Conservation (phyloP, 345 rosid genomes). For the Angophora floribunda region DNA sequence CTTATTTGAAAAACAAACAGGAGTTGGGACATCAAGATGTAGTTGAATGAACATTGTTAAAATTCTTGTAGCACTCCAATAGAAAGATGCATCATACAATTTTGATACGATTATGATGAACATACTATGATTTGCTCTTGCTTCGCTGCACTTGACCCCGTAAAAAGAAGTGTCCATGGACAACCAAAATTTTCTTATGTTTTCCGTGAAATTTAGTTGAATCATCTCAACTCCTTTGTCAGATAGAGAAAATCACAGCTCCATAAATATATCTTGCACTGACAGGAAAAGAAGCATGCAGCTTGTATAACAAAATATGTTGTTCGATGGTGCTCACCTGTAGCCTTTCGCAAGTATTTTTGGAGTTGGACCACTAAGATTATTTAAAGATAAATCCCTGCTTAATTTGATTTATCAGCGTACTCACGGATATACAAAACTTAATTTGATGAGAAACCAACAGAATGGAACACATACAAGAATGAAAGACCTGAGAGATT, state of each 20-base stretch:
- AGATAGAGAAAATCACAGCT: not conserved
- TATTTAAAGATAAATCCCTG: constrained; percentile 92
- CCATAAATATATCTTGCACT: not conserved
- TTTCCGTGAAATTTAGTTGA: not conserved
- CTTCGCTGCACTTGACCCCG: not conserved
- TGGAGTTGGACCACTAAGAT: constrained; percentile 89
- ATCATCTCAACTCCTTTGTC: not conserved
- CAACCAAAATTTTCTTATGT: not conserved
- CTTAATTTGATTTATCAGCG: not conserved
- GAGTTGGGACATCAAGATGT: not conserved
- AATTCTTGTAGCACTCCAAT: not conserved
- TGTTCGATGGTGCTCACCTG: constrained; percentile 31
- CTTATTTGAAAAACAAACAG: not conserved
- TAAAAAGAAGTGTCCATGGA: not conserved
- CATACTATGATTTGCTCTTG: not conserved
- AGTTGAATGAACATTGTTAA: not conserved
- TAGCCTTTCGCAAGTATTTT: constrained; percentile 76
- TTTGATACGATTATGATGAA: not conserved
- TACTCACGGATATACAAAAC: not conserved
- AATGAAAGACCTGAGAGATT: constrained; percentile 81
- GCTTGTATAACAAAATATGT: not conserved
- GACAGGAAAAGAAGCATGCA: not conserved
- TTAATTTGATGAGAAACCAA: not conserved
- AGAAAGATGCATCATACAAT: not conserved
- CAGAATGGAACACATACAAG: constrained; percentile 42